phyloP scores from a whole-genome alignment of 2,329 filamentous ascomycete species.

The Phialophora tarda region DNA sequence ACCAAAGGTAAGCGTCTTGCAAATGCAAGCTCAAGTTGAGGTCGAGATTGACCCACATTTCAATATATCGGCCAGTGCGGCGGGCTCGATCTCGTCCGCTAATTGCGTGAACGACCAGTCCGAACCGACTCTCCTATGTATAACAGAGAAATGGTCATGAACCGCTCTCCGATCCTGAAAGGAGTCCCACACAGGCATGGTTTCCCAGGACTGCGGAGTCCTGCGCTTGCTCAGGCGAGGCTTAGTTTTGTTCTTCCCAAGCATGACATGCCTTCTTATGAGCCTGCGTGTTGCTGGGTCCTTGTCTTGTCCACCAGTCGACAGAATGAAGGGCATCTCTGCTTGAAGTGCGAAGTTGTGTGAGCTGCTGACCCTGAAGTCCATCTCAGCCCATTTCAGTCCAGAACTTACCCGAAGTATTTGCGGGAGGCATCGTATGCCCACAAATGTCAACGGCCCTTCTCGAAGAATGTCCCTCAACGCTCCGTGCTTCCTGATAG shows the following conservation, averaged over 20 bases:
- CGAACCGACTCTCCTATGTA: slow-evolving; percentile 18
- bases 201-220: not conserved
- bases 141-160: not conserved
- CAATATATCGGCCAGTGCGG: slow-evolving; percentile 40
- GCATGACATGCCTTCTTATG: slow-evolving; percentile 53
- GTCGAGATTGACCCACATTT: slow-evolving; percentile 40
- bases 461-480: too few relatives aligned
- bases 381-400: not conserved
- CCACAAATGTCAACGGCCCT: not conserved
- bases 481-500: too few relatives aligned
- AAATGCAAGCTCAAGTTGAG: not conserved
- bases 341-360: slow-evolving; percentile 4
- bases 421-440: not conserved
- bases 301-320: slow-evolving; percentile 41
- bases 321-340: slow-evolving; percentile 44
- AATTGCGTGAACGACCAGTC: slow-evolving; percentile 40
- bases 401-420: slow-evolving; percentile 1
- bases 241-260: slow-evolving; percentile 50
- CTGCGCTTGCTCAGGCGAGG: slow-evolving; percentile 21
- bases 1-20: not conserved
- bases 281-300: slow-evolving; percentile 45
- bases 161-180: not conserved
- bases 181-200: not conserved
- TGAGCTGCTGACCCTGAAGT: not conserved
- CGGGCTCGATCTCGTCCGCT: slow-evolving; percentile 42